Evolutionary conservation across 176 grass and related monocot species (phyloP).

Genomic region (barley (Hordeum vulgare)): MorexV3_pseudomolecules_assembly NC_058521.1:552435188-552435687

Average conservation of each 20-base stretch:
- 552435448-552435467: neutral
- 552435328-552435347: neutral
- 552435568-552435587: neutral
- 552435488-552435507: neutral
- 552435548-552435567: neutral
- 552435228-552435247: neutral
- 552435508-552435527: neutral
- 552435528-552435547: neutral
- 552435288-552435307: neutral
- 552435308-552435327: neutral
- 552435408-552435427: neutral
- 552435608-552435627: neutral
- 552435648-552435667: neutral
- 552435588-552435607: neutral
- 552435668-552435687: neutral
- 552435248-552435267: neutral
- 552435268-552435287: neutral
- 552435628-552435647: neutral
- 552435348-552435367: neutral
- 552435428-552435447: neutral
- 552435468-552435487: neutral
- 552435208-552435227: neutral
- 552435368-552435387: neutral
- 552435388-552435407: neutral
- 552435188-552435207: constrained; percentile 12